Percentiles rank a stretch among this genome's conserved stretches.
Evolutionary conservation across 1,139 yeast species (phyloP).

Genomic region (Lodderomyces pseudojiufengensis): DNA sequence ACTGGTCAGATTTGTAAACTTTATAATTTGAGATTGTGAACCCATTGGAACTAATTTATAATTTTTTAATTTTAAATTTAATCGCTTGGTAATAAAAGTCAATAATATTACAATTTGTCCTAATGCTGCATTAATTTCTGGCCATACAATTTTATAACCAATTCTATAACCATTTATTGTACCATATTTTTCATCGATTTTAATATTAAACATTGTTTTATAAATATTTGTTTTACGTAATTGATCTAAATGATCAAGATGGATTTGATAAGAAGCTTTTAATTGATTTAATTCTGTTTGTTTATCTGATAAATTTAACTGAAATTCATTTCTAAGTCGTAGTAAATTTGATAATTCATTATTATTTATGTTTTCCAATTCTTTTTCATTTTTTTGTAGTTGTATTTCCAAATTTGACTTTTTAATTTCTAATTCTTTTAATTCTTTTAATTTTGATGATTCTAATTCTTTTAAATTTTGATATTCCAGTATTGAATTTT

Average conservation of each 20-base stretch:
- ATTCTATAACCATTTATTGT: constrained; percentile 82
- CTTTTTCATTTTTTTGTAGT: constrained; percentile 33
- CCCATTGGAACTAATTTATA: constrained; percentile 81
- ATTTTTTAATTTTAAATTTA: constrained; percentile 52
- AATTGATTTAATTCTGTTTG: constrained; percentile 55
- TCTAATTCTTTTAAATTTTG: constrained; percentile 32
- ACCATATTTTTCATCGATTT: constrained; percentile 74
- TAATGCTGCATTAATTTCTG: constrained; percentile 87
- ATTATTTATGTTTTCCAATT: constrained; percentile 35
- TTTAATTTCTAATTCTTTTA: constrained; percentile 42
- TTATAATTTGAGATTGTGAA: constrained; percentile 74
- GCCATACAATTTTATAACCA: constrained; percentile 79
- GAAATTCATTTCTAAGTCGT: constrained; percentile 48
- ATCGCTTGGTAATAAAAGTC: constrained; percentile 58
- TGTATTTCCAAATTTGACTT: constrained; percentile 39
- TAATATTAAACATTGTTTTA: constrained; percentile 75
- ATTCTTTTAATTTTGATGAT: constrained; percentile 36
- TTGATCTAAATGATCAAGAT: constrained; percentile 62
- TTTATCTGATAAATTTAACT: constrained; percentile 46
- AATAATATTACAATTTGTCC: constrained; percentile 78
- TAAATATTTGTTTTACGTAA: constrained; percentile 76
- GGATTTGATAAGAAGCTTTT: constrained; percentile 57
- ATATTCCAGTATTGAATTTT: constrained; percentile 40
- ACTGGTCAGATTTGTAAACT: constrained; percentile 27
- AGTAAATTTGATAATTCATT: constrained; percentile 43